phyloP scores from a whole-genome alignment of 805 yeast species.

The Kregervanrija delftensis region DNA sequence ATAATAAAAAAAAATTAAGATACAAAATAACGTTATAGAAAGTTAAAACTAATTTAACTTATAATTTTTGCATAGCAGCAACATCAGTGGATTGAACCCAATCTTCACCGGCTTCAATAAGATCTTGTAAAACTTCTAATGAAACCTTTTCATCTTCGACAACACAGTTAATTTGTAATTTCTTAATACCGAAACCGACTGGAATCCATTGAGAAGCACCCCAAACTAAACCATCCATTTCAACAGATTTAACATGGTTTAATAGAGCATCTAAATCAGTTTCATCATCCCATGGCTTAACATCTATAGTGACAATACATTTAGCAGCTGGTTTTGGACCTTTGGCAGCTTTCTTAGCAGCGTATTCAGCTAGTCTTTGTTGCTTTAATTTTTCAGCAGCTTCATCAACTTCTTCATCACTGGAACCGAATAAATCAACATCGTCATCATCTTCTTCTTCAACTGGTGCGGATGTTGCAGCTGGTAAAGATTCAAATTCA shows the following conservation, averaged over 20 bases:
- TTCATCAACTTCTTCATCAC: slow-evolving; percentile 91
- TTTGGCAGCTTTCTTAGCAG: slow-evolving; percentile 94
- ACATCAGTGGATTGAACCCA: slow-evolving; percentile 98
- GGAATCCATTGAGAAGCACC: slow-evolving; percentile 96
- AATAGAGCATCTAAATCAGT: slow-evolving; percentile 87
- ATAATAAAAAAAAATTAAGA: background rate
- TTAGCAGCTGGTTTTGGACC: slow-evolving; percentile 99
- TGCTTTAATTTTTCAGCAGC: slow-evolving; percentile 97
- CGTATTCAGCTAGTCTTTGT: slow-evolving; percentile 96
- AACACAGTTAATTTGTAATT: slow-evolving; percentile 97
- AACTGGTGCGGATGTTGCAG: slow-evolving; percentile 55
- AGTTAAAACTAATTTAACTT: slow-evolving; percentile 29
- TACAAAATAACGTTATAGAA: background rate
- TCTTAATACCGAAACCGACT: slow-evolving; percentile 99
- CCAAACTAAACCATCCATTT: slow-evolving; percentile 93
- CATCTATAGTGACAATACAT: slow-evolving; percentile 93
- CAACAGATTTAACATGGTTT: slow-evolving; percentile 78
- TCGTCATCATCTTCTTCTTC: slow-evolving; percentile 85
- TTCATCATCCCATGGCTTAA: slow-evolving; percentile 99
- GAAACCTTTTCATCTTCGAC: slow-evolving; percentile 97
- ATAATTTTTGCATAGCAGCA: slow-evolving; percentile 97
- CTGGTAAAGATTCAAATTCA: slow-evolving; percentile 78
- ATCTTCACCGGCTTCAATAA: slow-evolving; percentile 90
- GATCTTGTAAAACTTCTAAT: slow-evolving; percentile 76
- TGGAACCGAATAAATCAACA: slow-evolving; percentile 91